These are phyloP conservation scores for Diaporthe velutina DNA, from an alignment of 2,329 filamentous ascomycete genomes.

Conservation along the genomic window DNA sequence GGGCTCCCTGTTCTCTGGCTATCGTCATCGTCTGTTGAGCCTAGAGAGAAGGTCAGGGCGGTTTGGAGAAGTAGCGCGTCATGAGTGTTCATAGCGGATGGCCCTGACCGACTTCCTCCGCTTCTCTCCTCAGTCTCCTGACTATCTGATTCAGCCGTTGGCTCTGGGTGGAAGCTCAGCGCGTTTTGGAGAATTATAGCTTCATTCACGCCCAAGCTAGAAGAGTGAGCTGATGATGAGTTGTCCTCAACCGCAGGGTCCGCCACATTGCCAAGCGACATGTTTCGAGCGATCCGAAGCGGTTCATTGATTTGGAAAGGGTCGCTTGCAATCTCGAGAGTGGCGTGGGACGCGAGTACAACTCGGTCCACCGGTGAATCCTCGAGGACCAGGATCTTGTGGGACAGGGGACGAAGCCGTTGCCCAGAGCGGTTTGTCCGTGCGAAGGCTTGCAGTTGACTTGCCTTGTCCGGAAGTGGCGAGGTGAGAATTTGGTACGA, in stretches of 20 bases:
- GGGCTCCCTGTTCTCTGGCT: too few relatives aligned
- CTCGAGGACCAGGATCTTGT: conserved; percentile 20
- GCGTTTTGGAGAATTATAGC: neutral
- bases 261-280: neutral
- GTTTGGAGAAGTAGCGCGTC: neutral
- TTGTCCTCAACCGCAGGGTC: neutral
- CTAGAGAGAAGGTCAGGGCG: neutral
- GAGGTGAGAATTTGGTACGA: conserved; percentile 37
- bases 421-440: conserved; percentile 33
- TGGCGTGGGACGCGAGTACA: neutral
- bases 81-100: neutral
- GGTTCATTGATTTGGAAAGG: conserved; percentile 2
- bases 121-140: neutral
- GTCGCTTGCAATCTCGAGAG: neutral
- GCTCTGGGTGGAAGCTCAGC: neutral
- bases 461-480: neutral
- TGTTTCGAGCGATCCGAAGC: neutral
- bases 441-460: conserved; percentile 29
- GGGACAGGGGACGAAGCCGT: neutral
- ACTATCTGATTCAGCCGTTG: neutral
- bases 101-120: neutral
- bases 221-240: neutral
- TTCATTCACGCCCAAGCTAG: neutral
- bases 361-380: neutral
- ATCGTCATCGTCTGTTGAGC: fast-evolving